phyloP scores from a whole-genome alignment of 495 filamentous ascomycete genomes.

The Niebla homalea region DNA sequence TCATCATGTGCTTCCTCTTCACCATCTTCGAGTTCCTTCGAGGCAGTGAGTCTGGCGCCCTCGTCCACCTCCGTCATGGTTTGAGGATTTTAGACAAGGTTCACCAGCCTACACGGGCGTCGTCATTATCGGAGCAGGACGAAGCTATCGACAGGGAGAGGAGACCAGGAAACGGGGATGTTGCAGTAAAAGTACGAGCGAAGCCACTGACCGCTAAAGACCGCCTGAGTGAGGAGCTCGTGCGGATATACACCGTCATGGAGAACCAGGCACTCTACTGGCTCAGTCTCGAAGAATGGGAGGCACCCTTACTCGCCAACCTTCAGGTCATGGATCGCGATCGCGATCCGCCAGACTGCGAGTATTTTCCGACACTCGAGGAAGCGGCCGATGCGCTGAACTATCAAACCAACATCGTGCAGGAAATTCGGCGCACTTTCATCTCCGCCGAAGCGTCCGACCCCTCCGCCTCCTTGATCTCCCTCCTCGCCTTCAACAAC shows the following conservation, averaged over 20 bases:
- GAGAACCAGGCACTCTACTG: constrained; percentile 10
- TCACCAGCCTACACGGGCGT: background rate
- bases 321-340: background rate
- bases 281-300: constrained; percentile 6
- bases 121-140: background rate
- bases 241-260: constrained; percentile 5
- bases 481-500: background rate
- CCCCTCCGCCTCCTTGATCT: background rate
- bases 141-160: background rate
- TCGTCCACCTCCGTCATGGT: constrained; percentile 10
- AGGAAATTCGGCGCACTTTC: background rate
- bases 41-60: constrained; percentile 19
- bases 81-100: constrained; percentile 9
- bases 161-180: background rate
- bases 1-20: constrained; percentile 43
- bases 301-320: background rate
- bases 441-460: background rate
- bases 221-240: constrained; percentile 1
- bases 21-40: constrained; percentile 41
- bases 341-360: background rate
- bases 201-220: background rate
- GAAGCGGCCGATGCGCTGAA: constrained; percentile 1
- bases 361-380: background rate
- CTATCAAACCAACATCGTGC: background rate
- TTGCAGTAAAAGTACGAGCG: background rate